Evolutionary conservation across 768 basidiomycete species (phyloP).

Genomic region (Rhizopogon salebrosus): DNA sequence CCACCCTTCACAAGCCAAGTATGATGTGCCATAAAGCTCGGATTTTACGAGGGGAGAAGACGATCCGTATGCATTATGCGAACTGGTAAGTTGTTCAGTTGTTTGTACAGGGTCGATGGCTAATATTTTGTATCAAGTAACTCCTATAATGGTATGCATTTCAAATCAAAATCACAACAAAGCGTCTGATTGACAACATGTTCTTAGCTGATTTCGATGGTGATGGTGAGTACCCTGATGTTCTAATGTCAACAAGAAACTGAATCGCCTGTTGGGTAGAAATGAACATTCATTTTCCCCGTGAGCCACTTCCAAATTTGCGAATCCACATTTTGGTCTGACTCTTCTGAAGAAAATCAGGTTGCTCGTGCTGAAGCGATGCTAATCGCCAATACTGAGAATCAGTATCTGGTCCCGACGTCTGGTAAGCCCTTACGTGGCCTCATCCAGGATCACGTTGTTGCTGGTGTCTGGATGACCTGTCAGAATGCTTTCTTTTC

Average conservation of each 20-base stretch:
- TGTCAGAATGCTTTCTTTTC: conserved; percentile 92
- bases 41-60: conserved; percentile 93
- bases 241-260: not conserved
- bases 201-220: conserved; percentile 83
- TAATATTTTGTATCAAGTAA: conserved; percentile 51
- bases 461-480: conserved; percentile 99
- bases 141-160: conserved; percentile 83
- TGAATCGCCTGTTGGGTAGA: conserved; percentile 42
- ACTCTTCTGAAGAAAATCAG: conserved; percentile 67
- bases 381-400: conserved; percentile 95
- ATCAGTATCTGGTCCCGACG: conserved; percentile 98
- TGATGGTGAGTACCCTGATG: conserved; percentile 51
- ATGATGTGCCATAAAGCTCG: conserved; percentile 99
- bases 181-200: conserved; percentile 5
- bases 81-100: conserved; percentile 69
- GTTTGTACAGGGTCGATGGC: conserved; percentile 2
- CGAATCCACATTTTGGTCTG: not conserved
- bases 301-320: conserved; percentile 40
- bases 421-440: conserved; percentile 97
- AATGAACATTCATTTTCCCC: conserved; percentile 99
- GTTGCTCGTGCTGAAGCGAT: conserved; percentile 91
- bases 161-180: conserved; percentile 3
- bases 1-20: conserved; percentile 96
- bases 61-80: conserved; percentile 99
- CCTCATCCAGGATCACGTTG: conserved; percentile 97